phyloP scores from a whole-genome alignment of 805 yeast species.

The Cyberlindnera nakhonratchasimensis region DNA sequence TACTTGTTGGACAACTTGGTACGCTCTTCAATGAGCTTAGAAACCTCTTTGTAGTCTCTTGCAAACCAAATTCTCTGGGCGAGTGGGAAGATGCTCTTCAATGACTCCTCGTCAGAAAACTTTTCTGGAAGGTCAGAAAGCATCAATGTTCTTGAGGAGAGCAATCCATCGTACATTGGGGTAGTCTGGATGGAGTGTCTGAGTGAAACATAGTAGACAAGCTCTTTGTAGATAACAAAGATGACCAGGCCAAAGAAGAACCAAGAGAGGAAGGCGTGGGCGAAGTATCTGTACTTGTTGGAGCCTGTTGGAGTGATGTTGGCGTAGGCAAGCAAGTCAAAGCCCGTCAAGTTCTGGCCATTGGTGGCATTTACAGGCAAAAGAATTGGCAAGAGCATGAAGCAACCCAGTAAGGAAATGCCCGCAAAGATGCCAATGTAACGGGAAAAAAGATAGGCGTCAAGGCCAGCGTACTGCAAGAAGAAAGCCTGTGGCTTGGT shows the following conservation, averaged over 20 bases:
- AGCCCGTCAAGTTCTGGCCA: conserved; percentile 52
- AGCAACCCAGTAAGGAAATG: conserved; percentile 17
- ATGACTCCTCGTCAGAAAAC: conserved; percentile 43
- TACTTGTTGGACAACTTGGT: conserved; percentile 55
- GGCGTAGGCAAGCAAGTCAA: conserved; percentile 60
- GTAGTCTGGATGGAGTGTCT: conserved; percentile 74
- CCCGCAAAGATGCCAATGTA: conserved; percentile 52
- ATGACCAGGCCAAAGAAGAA: conserved; percentile 61
- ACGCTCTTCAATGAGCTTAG: conserved; percentile 58
- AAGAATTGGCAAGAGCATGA: conserved; percentile 46
- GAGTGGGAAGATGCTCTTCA: conserved; percentile 61
- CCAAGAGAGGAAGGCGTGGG: conserved; percentile 78
- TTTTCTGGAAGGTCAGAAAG: conserved; percentile 57
- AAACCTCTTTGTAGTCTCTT: conserved; percentile 57
- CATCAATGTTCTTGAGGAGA: conserved; percentile 69
- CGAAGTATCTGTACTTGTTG: conserved; percentile 62
- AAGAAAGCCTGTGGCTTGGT: conserved; percentile 56
- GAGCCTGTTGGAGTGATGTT: conserved; percentile 41
- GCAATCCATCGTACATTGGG: conserved; percentile 65
- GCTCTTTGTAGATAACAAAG: conserved; percentile 68
- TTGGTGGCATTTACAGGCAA: conserved; percentile 75
- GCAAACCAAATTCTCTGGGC: conserved; percentile 59
- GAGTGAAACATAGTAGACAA: conserved; percentile 64
- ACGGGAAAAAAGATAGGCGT: conserved; percentile 73
- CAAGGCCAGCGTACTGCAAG: conserved; percentile 68